These are phyloP conservation scores for Penicillium daleae DNA, from an alignment of 495 filamentous ascomycete genomes.

Conservation along the genomic window DNA sequence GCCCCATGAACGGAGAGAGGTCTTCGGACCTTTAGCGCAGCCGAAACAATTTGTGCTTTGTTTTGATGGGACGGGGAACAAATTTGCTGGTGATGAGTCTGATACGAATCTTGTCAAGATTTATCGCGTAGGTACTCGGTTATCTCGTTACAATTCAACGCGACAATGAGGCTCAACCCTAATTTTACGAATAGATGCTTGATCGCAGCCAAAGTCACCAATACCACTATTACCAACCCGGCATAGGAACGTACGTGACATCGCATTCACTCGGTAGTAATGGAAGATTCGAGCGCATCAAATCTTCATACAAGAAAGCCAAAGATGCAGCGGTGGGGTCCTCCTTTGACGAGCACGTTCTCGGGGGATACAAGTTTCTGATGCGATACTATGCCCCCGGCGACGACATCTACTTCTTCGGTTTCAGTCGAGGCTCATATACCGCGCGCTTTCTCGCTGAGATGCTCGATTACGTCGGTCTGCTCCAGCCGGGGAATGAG, in stretches of 20 bases:
- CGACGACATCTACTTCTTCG: conserved; percentile 79
- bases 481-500: conserved; percentile 78
- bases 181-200: conserved; percentile 42
- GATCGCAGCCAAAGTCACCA: conserved; percentile 54
- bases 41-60: conserved; percentile 70
- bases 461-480: conserved; percentile 81
- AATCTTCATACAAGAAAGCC: conserved; percentile 75
- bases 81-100: conserved; percentile 74
- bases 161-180: background rate
- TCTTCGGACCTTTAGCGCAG: conserved; percentile 10
- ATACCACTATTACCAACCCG: conserved; percentile 56
- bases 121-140: conserved; percentile 47
- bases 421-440: conserved; percentile 82
- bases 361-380: conserved; percentile 82
- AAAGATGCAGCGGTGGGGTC: conserved; percentile 83
- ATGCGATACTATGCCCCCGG: conserved; percentile 82
- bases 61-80: conserved; percentile 89
- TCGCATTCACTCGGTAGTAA: conserved; percentile 67
- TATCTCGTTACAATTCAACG: background rate
- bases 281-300: conserved; percentile 60
- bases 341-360: conserved; percentile 78
- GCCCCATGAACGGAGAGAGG: background rate
- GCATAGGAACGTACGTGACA: conserved; percentile 80
- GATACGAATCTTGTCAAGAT: conserved; percentile 91
- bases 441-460: conserved; percentile 82